Conservation (phyloP, 2,329 filamentous ascomycete genomes). For the Trichoderma pleuroti region DNA sequence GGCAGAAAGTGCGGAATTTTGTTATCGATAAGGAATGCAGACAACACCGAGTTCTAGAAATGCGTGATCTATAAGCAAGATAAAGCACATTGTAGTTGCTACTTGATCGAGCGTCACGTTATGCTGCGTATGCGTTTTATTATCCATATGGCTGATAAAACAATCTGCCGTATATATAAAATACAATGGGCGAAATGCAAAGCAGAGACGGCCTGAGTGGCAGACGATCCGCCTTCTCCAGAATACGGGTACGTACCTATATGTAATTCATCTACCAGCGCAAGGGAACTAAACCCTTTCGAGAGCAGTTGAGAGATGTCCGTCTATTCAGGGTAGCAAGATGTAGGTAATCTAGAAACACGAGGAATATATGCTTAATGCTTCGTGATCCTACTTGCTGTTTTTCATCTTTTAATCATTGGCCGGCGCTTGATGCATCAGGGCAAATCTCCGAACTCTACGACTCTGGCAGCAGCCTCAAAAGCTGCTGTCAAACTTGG, state of each 20-base stretch:
- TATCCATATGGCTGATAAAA: background rate
- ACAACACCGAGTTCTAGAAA: background rate
- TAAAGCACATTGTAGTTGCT: background rate
- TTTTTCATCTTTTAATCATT: background rate
- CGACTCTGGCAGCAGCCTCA: background rate
- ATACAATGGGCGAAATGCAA: background rate
- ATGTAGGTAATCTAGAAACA: background rate
- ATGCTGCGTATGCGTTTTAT: rapidly evolving
- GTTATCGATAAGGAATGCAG: constrained; percentile 10
- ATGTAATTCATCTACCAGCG: background rate
- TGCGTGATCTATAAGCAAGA: background rate
- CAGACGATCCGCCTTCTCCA: background rate
- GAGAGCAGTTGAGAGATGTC: background rate
- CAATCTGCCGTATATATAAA: background rate
- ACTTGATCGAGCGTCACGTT: background rate
- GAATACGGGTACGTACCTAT: background rate
- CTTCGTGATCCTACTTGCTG: background rate
- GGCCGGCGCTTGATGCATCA: background rate
- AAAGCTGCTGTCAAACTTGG: background rate
- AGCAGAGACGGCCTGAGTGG: background rate
- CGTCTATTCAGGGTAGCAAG: background rate
- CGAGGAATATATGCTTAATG: background rate
- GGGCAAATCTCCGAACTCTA: background rate
- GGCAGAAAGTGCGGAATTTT: constrained; percentile 8
- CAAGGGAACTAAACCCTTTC: background rate